A percentile compares a stretch with the other conserved stretches of the same genome.
Conservation (phyloP, 2,329 filamentous ascomycete genomes). For the Xylariaceae sp. region DNA sequence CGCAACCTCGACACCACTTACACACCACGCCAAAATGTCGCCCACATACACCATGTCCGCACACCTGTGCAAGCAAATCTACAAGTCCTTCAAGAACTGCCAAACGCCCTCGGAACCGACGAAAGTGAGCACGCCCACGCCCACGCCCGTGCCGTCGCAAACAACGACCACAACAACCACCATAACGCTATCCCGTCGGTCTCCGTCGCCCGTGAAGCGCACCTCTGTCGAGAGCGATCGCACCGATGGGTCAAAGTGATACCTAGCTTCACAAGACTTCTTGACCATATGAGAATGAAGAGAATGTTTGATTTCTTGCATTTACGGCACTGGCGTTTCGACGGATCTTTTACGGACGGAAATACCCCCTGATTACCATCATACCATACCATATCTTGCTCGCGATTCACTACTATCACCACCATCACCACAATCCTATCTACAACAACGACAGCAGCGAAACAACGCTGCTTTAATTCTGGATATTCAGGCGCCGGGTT, state of each 20-base stretch:
- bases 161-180: conserved; percentile 22
- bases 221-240: conserved; percentile 44
- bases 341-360: neutral
- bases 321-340: conserved; percentile 4
- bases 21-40: conserved; percentile 40
- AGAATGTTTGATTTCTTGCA: neutral
- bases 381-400: too few relatives aligned
- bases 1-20: neutral
- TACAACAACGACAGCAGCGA: too few relatives aligned
- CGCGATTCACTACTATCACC: too few relatives aligned
- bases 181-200: conserved; percentile 25
- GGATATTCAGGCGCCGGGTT: too few relatives aligned
- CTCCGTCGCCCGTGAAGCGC: conserved; percentile 40
- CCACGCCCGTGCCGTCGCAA: neutral
- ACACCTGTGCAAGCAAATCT: conserved; percentile 56
- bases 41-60: conserved; percentile 58
- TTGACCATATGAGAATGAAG: neutral
- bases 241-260: conserved; percentile 27
- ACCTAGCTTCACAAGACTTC: too few relatives aligned
- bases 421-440: too few relatives aligned
- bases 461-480: too few relatives aligned
- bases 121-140: conserved; percentile 17
- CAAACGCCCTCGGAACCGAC: conserved; percentile 36
- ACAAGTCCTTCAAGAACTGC: conserved; percentile 52
- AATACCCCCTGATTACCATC: conserved; percentile 5